Conservation (phyloP, 371 early-diverging fungal genomes). For the Zychaea mexicana region DNA sequence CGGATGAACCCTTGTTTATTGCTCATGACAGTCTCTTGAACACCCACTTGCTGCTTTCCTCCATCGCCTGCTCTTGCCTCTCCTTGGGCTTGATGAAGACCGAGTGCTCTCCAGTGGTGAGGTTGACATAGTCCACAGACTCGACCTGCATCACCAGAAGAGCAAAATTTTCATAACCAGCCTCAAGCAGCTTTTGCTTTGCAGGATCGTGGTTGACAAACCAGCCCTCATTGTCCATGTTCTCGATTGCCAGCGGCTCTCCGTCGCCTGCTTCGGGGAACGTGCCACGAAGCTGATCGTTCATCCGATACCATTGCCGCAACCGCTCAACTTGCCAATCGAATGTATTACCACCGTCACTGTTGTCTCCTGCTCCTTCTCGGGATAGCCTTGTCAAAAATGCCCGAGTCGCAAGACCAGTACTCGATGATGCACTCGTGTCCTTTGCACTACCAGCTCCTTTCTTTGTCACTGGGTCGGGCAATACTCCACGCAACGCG, state of each 20-base stretch:
- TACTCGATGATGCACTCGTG: neutral
- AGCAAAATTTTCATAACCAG: constrained; percentile 31
- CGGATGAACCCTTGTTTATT: too few relatives aligned
- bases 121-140: constrained; percentile 21
- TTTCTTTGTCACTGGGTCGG: neutral
- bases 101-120: constrained; percentile 13
- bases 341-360: constrained; percentile 11
- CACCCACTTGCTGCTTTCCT: neutral
- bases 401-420: constrained; percentile 6
- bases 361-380: neutral
- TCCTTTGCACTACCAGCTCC: neutral
- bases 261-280: constrained; percentile 4
- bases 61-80: too few relatives aligned
- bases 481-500: too few relatives aligned
- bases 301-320: constrained; percentile 26
- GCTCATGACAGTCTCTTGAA: neutral
- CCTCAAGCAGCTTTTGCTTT: constrained; percentile 21
- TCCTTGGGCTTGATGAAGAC: neutral
- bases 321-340: constrained; percentile 39
- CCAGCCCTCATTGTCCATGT: constrained; percentile 15
- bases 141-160: constrained; percentile 33
- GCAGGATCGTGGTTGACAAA: constrained; percentile 13
- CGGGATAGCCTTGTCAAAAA: constrained; percentile 2
- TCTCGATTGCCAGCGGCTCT: constrained; percentile 13
- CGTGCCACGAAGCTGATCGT: constrained; percentile 28